phyloP scores from a whole-genome alignment of 305 asterid genomes.

The Stenogyne calaminthoides region DNA sequence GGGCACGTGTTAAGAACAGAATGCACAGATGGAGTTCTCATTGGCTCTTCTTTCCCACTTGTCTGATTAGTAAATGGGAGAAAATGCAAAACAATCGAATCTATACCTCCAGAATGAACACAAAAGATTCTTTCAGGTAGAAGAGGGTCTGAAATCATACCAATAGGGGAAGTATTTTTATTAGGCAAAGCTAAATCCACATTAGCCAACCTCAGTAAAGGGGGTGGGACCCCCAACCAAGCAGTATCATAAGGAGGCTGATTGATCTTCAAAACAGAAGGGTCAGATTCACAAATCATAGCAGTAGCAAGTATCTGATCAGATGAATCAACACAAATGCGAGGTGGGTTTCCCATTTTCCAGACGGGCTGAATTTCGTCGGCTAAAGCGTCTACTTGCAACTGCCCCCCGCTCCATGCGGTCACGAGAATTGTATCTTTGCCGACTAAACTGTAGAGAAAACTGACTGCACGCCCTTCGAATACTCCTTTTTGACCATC shows the following conservation, averaged over 20 bases:
- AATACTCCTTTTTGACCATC: conserved; percentile 41
- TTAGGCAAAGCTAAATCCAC: conserved; percentile 85
- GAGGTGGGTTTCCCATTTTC: conserved; percentile 63
- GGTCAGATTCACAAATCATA: conserved; percentile 82
- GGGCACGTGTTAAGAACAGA: conserved; percentile 70
- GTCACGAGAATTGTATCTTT: conserved; percentile 80
- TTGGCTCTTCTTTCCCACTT: conserved; percentile 54
- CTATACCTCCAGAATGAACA: conserved; percentile 79
- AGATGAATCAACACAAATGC: conserved; percentile 61
- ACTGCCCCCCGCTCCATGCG: conserved; percentile 83
- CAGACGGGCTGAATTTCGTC: conserved; percentile 92
- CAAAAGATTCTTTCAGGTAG: conserved; percentile 76
- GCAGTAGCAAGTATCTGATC: conserved; percentile 67
- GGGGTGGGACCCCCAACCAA: conserved; percentile 90
- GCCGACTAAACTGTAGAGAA: conserved; percentile 70
- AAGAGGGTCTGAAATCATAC: conserved; percentile 69
- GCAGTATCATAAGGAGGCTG: conserved; percentile 47
- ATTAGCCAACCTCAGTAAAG: conserved; percentile 69
- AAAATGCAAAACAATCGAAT: conserved; percentile 78
- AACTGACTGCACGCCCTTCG: conserved; percentile 79
- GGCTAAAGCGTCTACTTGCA: conserved; percentile 83
- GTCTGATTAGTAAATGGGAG: conserved; percentile 79
- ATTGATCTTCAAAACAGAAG: conserved; percentile 44
- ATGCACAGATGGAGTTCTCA: conserved; percentile 75
- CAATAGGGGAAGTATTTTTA: conserved; percentile 42